Evolutionary conservation across 306 rosid species (phyloP).

Genomic region (Urtica urens): DNA sequence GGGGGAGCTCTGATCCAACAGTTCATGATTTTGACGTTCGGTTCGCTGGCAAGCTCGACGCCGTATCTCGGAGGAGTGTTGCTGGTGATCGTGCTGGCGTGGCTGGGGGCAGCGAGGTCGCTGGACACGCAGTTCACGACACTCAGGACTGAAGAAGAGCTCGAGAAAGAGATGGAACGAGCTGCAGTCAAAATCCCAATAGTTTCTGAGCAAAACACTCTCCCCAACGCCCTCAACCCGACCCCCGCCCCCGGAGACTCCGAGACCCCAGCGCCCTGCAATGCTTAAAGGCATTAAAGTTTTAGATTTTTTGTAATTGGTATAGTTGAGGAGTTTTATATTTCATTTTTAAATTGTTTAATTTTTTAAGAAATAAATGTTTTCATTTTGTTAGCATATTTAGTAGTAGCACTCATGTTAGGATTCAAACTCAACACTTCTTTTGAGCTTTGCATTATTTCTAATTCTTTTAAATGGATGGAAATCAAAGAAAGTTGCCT

Average conservation of each 20-base stretch:
- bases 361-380: too few species aligned
- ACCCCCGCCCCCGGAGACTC: constrained; percentile 31
- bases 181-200: constrained; percentile 68
- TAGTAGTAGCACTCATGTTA: too few species aligned
- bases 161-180: constrained; percentile 88
- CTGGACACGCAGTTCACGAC: constrained; percentile 71
- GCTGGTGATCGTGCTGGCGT: constrained; percentile 69
- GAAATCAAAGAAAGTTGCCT: too few species aligned
- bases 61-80: constrained; percentile 92
- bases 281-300: constrained; percentile 1
- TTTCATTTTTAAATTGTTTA: too few species aligned
- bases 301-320: too few species aligned
- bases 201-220: constrained; percentile 36
- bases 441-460: too few species aligned
- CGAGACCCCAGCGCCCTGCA: constrained; percentile 35
- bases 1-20: constrained; percentile 98
- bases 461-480: too few species aligned
- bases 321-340: too few species aligned
- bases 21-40: constrained; percentile 86
- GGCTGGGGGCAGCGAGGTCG: constrained; percentile 85
- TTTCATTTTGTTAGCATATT: too few species aligned
- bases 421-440: too few species aligned
- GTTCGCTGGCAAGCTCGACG: constrained; percentile 90
- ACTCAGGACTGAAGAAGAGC: constrained; percentile 76
- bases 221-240: constrained; percentile 31